Evolutionary conservation across 148 eudicot species (phyloP).

Genomic region (Vaccinium darrowii): DNA sequence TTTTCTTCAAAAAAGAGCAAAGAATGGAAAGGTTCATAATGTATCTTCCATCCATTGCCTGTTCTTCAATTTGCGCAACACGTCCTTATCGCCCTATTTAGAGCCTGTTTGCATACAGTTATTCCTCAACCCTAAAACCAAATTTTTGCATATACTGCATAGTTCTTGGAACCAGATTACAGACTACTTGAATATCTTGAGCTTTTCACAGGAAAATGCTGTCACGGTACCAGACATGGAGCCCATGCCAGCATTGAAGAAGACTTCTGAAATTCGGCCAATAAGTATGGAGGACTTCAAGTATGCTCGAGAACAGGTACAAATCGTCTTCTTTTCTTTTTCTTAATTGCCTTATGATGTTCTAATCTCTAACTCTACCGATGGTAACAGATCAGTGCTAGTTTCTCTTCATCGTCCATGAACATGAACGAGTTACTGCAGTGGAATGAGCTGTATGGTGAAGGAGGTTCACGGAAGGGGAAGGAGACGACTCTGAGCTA

Average conservation of each 20-base stretch:
- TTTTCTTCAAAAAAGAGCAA: no score
- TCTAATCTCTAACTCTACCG: background rate
- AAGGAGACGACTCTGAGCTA: slow-evolving; percentile 66
- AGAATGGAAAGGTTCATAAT: no score
- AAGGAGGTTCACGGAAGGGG: slow-evolving; percentile 62
- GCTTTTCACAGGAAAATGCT: slow-evolving; percentile 50
- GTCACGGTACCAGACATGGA: slow-evolving; percentile 55
- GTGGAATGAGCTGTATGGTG: slow-evolving; percentile 87
- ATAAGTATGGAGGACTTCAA: slow-evolving; percentile 12
- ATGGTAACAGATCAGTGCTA: slow-evolving; percentile 27
- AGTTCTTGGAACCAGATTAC: background rate
- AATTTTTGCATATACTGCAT: background rate
- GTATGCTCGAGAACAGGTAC: slow-evolving; percentile 19
- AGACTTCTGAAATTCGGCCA: background rate
- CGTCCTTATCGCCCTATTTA: background rate
- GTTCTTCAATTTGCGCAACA: no score
- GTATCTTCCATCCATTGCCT: no score
- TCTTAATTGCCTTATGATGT: background rate
- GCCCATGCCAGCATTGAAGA: slow-evolving; percentile 41
- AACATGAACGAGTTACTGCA: slow-evolving; percentile 81
- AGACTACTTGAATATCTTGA: slow-evolving; percentile 5
- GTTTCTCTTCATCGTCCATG: slow-evolving; percentile 49
- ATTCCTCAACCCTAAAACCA: background rate
- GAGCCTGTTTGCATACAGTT: background rate
- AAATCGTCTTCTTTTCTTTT: background rate